Base-by-base conservation (phyloP, 2,329 filamentous ascomycete species). In the Colletotrichum phormii region DNA sequence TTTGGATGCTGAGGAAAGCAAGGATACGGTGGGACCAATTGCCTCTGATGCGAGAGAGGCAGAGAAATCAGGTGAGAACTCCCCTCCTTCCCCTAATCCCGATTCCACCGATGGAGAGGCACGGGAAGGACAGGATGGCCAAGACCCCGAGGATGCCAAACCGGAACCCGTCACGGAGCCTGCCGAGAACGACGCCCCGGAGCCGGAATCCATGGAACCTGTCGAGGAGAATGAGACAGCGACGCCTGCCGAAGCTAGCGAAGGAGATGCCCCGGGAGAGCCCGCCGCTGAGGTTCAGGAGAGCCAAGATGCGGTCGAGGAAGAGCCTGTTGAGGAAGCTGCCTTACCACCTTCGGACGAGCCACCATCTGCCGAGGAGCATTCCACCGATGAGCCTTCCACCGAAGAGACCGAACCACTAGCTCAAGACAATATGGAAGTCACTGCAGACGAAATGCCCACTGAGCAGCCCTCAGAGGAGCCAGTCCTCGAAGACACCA, bases 21-120 rank as follows among this genome's bases (percentile, higher is more conserved):
- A 75, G 55, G 75, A 76, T 24, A 70, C 64, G 15, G 62, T 76
- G n/a, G 73, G 71, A 26, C 67, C 75, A 12, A 76, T 75, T 64
- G 57, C 57, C 9, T 65, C 54, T 35, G 71, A 66, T 61, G 64
- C 24, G 8, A 54, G 51, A 46, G 22, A 29, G 29, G 55, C 46
- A 42, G 71, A 74, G 37, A 76, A 72, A 74, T 75, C 73, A 80
- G 79, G 79, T 80, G 79, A 80, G 79, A 76, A 74, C 73, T 61
- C 76, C 75, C 76, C 75, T 75, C 75, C 74, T 75, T 79, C 77
- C 73, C 75, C 77, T 77, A 76, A 77, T 75, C 63, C 61, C 54
- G 72, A 74, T 63, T 76, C 76, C 76, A 77, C 78, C 67, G 73
- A 71, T 73, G 77, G 64, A 74, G 62, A 71, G 59, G 64, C 46